Percentiles rank a stretch among this genome's conserved stretches.
Conservation (phyloP, 331 rosid species). For the Malus hybrid region DNA sequence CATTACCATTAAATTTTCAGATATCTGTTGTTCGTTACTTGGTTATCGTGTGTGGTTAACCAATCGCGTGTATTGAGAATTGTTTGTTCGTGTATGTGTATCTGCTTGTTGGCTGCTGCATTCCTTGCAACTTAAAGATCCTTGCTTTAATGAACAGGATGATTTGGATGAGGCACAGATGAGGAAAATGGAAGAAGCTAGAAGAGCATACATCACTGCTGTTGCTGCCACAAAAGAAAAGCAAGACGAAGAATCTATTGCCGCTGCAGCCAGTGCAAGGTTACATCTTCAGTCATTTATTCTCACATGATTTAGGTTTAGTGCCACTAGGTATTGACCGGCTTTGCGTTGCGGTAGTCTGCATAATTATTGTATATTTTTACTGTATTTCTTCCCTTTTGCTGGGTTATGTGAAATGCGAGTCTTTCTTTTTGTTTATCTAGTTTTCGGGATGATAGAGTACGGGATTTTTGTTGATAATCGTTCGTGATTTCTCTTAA, state of each 20-base stretch:
- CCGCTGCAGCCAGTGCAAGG: slow-evolving; percentile 70
- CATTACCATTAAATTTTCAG: not conserved
- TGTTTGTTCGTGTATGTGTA: not conserved
- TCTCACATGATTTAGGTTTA: slow-evolving; percentile 11
- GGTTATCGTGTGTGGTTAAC: not conserved
- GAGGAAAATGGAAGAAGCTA: slow-evolving; percentile 79
- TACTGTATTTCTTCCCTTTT: not conserved
- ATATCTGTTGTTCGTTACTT: not conserved
- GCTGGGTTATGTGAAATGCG: not conserved
- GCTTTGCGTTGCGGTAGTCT: not conserved
- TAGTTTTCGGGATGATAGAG: not conserved
- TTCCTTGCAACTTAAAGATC: slow-evolving; percentile 10
- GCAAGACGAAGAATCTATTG: slow-evolving; percentile 80
- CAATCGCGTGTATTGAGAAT: not conserved
- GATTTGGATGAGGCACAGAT: slow-evolving; percentile 58
- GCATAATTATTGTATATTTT: not conserved
- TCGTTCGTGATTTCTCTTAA: not conserved
- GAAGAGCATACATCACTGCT: slow-evolving; percentile 60
- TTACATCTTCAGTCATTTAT: slow-evolving; percentile 58
- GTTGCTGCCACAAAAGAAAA: slow-evolving; percentile 55
- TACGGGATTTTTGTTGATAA: not conserved
- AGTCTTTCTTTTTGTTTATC: not conserved
- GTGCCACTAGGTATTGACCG: slow-evolving; percentile 9
- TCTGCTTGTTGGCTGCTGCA: not conserved
- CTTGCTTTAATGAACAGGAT: slow-evolving; percentile 48